Evolutionary conservation across 441 rosid species (phyloP), one percentile per base, ranked within the genome.

Genomic region (Pelargonium fulgidum): DNA sequence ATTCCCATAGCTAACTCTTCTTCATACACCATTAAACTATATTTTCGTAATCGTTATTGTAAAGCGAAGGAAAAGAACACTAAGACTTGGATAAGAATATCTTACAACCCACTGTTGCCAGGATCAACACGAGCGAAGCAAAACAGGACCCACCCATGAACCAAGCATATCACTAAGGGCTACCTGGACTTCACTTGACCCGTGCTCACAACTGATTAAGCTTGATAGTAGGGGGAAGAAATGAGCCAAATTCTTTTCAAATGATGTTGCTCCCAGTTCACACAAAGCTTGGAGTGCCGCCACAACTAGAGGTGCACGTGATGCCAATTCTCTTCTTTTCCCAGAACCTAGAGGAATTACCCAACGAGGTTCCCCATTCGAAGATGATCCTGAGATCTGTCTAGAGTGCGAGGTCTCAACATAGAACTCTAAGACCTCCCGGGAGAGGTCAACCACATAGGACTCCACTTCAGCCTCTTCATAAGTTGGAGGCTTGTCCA

Each of bases 261-360:
- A 96, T 10, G 89, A 85, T 6, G 70, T 72, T 16, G 90, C 96
- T 42, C 85, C 97, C 86, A 93, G 64, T 66, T 87, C 70, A 78
- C 97, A 85, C 36, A 96, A 85, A 26, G 96, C 88, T 77, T 93
- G 96, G 68, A 96, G 90, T 22, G 93, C 87, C 10, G 91, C 81
- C 72, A 96, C 99, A 17, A 96, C 72, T 14, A 96, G 90, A 69
- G 99, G 99, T 54, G 99, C 97, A 4, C 99, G 90, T 19, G 97
- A 83, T 48, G 99, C 94, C 76, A 96, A 69, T 78, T 96, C 99
- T 84, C 98, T 87, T 14, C 92, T 84, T 74, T 85, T 93, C 42
- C 98, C 98, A 54, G 97, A 88, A 58, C 99, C 98, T 56, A 87
- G 67, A 58, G 99, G 99, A 72, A 96, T 86, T 74, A 70, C 42